These are phyloP conservation scores for Blastobotrys apis DNA, from an alignment of 1,139 yeast genomes.

Conservation along the genomic window DNA sequence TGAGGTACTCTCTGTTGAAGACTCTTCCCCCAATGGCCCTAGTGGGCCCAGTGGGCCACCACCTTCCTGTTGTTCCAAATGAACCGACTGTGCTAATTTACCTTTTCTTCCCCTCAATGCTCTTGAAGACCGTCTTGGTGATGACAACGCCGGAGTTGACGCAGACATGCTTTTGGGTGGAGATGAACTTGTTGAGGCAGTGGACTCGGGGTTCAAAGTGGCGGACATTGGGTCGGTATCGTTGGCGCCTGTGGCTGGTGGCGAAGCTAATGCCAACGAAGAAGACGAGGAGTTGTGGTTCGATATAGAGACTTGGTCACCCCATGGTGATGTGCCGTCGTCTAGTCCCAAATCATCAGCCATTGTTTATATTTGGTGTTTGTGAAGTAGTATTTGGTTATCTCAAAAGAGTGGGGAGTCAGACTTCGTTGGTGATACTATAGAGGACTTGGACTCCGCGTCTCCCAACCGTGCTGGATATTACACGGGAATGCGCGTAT, in stretches of 20 bases:
- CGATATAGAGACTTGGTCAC: constrained; percentile 27
- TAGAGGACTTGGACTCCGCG: too few species aligned
- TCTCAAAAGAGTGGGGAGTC: too few species aligned
- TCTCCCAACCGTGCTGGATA: too few species aligned
- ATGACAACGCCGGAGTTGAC: constrained; percentile 12
- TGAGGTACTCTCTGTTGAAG: neutral
- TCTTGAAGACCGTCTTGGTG: constrained; percentile 11
- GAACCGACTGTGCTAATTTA: constrained; percentile 16
- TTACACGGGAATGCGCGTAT: too few species aligned
- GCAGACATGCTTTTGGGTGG: constrained; percentile 4
- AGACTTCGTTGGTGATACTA: too few species aligned
- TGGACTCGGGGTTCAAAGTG: neutral
- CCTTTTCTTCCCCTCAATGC: constrained; percentile 13
- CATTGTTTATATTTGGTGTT: constrained; percentile 9
- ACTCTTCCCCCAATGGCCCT: constrained; percentile 9
- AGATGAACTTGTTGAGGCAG: neutral
- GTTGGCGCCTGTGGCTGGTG: neutral
- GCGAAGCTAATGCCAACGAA: constrained; percentile 15
- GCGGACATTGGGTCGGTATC: constrained; percentile 4
- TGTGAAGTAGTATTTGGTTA: too few species aligned
- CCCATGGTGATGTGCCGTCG: constrained; percentile 26
- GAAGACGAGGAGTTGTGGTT: constrained; percentile 25
- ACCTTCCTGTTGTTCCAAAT: constrained; percentile 10
- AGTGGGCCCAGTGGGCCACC: constrained; percentile 16
- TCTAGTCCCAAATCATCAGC: constrained; percentile 11